A percentile compares a stretch with the other conserved stretches of the same genome.
phyloP scores from a whole-genome alignment of 1,139 yeast species.

The Diutina ranongensis region DNA sequence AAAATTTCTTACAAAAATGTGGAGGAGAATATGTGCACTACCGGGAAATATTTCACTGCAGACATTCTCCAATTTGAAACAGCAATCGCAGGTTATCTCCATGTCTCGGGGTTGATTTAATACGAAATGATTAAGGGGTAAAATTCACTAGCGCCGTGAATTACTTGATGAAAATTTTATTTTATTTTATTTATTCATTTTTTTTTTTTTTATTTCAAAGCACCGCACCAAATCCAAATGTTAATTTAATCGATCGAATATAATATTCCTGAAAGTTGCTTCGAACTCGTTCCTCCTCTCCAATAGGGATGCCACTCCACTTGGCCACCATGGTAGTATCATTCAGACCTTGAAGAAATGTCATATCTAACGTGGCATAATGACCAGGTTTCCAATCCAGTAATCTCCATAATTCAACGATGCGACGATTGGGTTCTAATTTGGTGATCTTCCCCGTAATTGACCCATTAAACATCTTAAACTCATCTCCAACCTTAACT shows the following conservation, averaged over 20 bases:
- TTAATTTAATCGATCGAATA: slow-evolving; percentile 73
- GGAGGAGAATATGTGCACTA: background rate
- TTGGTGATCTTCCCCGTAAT: slow-evolving; percentile 58
- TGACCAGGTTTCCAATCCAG: slow-evolving; percentile 82
- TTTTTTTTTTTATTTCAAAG: slow-evolving; percentile 19
- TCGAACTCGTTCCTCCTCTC: slow-evolving; percentile 88
- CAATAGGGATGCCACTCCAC: slow-evolving; percentile 89
- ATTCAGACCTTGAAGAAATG: slow-evolving; percentile 61
- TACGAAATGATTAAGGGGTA: no score
- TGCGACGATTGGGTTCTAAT: slow-evolving; percentile 43
- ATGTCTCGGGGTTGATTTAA: no score
- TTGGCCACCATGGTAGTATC: slow-evolving; percentile 75
- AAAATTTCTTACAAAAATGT: background rate
- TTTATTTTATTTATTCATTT: no score
- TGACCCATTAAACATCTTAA: slow-evolving; percentile 80
- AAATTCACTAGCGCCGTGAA: background rate
- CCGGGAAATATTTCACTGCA: background rate
- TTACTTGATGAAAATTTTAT: background rate
- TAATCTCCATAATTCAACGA: slow-evolving; percentile 77
- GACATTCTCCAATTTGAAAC: background rate
- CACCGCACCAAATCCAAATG: slow-evolving; percentile 92
- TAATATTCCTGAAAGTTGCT: slow-evolving; percentile 83
- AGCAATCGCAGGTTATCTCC: no score
- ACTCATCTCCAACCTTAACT: slow-evolving; percentile 50
- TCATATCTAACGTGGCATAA: slow-evolving; percentile 55